These are phyloP conservation scores for Rosa persica DNA, from an alignment of 306 rosid species.

Conservation along the genomic window DNA sequence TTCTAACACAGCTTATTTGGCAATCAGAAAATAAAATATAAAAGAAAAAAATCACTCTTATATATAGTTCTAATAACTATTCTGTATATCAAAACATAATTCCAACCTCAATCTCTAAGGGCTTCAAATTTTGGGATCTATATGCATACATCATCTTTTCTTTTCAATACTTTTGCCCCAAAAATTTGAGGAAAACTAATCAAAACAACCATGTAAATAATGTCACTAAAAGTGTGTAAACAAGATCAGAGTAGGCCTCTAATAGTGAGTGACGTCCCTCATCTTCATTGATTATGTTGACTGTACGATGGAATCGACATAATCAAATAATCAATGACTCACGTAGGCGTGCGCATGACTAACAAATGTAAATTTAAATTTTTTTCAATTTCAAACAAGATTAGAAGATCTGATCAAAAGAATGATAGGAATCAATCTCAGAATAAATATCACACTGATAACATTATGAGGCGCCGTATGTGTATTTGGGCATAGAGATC, in stretches of 20 bases:
- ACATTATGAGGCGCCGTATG: background rate
- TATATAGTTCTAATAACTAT: background rate
- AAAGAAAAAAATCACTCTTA: background rate
- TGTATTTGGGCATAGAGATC: background rate
- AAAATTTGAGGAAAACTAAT: background rate
- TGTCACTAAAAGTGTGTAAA: background rate
- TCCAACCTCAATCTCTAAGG: background rate
- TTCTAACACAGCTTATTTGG: background rate
- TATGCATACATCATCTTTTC: background rate
- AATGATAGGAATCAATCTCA: background rate
- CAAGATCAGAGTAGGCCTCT: background rate
- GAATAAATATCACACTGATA: background rate
- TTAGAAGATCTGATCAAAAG: background rate
- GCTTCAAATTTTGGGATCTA: background rate
- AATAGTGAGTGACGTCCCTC: background rate
- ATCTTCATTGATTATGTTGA: background rate
- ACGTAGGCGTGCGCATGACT: background rate
- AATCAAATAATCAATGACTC: background rate
- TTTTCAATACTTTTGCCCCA: background rate
- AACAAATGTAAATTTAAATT: background rate
- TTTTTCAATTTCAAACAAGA: background rate
- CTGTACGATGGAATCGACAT: background rate
- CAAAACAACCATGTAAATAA: background rate
- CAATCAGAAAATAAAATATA: no score
- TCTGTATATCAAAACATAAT: no score